These are phyloP conservation scores for Penicillium concentricum DNA, from an alignment of 2,329 filamentous ascomycete genomes.

Conservation along the genomic window DNA sequence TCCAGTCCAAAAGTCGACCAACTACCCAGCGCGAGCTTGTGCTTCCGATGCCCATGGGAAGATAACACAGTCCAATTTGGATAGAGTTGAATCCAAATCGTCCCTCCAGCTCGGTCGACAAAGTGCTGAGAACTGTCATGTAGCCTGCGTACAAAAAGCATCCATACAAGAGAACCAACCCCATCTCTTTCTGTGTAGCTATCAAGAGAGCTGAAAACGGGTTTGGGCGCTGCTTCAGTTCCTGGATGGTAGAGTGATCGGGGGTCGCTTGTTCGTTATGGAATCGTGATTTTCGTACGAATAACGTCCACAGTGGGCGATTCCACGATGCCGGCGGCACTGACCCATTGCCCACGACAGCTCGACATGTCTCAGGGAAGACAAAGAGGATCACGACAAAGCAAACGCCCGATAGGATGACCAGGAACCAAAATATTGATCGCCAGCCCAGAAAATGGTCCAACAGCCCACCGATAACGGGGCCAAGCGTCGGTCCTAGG, in stretches of 20 bases:
- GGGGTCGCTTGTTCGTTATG: not conserved
- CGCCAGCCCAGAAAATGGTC: slow-evolving; percentile 65
- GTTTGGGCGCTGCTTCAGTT: slow-evolving; percentile 15
- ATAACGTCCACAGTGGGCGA: slow-evolving; percentile 14
- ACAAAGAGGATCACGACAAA: slow-evolving; percentile 57
- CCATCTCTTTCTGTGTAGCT: slow-evolving; percentile 34
- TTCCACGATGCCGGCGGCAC: slow-evolving; percentile 26
- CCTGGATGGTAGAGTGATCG: slow-evolving; percentile 13
- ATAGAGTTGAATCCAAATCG: slow-evolving; percentile 22
- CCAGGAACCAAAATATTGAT: slow-evolving; percentile 69
- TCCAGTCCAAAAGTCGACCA: slow-evolving; percentile 61
- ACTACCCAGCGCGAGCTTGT: slow-evolving; percentile 30
- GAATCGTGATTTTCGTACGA: not conserved
- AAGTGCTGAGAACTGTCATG: slow-evolving; percentile 44
- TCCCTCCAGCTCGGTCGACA: slow-evolving; percentile 44
- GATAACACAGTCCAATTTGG: slow-evolving; percentile 26
- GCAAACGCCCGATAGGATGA: slow-evolving; percentile 47
- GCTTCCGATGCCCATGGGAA: slow-evolving; percentile 21
- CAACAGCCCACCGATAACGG: slow-evolving; percentile 64
- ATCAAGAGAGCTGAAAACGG: slow-evolving; percentile 30
- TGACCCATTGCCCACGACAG: slow-evolving; percentile 38
- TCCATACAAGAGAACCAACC: slow-evolving; percentile 35
- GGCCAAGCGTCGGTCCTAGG: slow-evolving; percentile 51
- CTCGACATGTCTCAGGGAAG: slow-evolving; percentile 52
- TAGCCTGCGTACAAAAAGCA: slow-evolving; percentile 46